Percentiles rank a stretch among this genome's conserved stretches.
Evolutionary conservation across 805 yeast genomes (phyloP).

Genomic region (Lipomyces orientalis): DNA sequence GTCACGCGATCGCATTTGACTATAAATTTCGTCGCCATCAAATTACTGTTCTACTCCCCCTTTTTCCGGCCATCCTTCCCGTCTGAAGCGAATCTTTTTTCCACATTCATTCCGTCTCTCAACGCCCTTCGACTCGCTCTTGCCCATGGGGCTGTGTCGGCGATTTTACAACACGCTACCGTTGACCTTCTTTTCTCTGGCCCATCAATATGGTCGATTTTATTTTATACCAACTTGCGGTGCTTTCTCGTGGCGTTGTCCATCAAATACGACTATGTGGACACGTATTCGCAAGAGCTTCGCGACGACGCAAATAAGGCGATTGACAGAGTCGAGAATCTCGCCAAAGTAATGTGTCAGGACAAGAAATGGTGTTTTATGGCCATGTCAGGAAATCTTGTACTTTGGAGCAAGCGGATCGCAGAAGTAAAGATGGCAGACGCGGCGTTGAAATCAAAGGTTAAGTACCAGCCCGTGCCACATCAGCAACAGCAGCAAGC

Average conservation of each 20-base stretch:
- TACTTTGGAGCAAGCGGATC: slow-evolving; percentile 21
- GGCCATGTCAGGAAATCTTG: slow-evolving; percentile 22
- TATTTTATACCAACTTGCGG: slow-evolving; percentile 13
- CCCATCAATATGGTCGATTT: slow-evolving; percentile 22
- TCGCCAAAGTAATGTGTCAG: slow-evolving; percentile 18
- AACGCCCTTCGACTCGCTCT: slow-evolving; percentile 18
- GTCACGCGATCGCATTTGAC: slow-evolving; percentile 17
- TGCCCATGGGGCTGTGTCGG: slow-evolving; percentile 14
- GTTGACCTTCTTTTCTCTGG: slow-evolving; percentile 19
- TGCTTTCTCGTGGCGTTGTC: slow-evolving; percentile 24
- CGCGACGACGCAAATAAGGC: slow-evolving; percentile 18
- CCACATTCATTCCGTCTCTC: slow-evolving; percentile 17
- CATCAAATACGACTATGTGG: slow-evolving; percentile 17
- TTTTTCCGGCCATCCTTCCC: slow-evolving; percentile 21
- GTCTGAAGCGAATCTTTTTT: slow-evolving; percentile 15
- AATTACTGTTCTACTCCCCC: slow-evolving; percentile 19
- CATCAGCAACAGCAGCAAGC: slow-evolving; percentile 10
- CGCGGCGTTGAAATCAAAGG: slow-evolving; percentile 1
- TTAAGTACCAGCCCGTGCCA: background rate
- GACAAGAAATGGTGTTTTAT: slow-evolving; percentile 21
- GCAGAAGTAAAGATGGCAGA: slow-evolving; percentile 20
- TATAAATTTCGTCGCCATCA: slow-evolving; percentile 14
- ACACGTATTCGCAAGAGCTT: slow-evolving; percentile 9
- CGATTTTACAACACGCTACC: slow-evolving; percentile 13
- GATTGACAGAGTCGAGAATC: slow-evolving; percentile 11